Conservation (phyloP, 495 filamentous ascomycete species). For the Aspergillus coremiiformis region DNA sequence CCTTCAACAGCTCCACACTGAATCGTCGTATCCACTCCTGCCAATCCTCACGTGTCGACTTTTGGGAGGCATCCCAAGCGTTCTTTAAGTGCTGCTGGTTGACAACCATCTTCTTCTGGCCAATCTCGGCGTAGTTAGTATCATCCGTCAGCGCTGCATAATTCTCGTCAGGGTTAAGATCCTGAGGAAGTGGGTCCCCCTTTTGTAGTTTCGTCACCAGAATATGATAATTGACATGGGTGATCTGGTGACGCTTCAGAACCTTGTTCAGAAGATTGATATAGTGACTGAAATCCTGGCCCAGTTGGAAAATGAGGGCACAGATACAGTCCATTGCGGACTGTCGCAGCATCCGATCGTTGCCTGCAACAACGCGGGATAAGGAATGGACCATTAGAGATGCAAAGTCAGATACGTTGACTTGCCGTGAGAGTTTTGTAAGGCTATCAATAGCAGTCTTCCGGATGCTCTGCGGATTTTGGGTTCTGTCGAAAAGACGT, state of each 20-base stretch:
- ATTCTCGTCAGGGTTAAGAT: constrained; percentile 81
- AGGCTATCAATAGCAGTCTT: constrained; percentile 91
- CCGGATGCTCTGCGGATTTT: constrained; percentile 67
- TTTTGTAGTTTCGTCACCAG: constrained; percentile 88
- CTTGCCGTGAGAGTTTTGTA: constrained; percentile 87
- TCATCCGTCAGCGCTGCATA: constrained; percentile 77
- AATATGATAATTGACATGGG: constrained; percentile 81
- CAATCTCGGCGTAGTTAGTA: constrained; percentile 67
- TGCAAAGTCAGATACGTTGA: constrained; percentile 95
- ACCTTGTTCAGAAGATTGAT: constrained; percentile 82
- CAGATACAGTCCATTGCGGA: constrained; percentile 94
- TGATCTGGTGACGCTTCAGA: constrained; percentile 58
- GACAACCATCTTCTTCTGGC: constrained; percentile 86
- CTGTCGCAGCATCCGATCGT: constrained; percentile 64
- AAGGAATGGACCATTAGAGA: constrained; percentile 91
- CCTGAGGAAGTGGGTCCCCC: constrained; percentile 85
- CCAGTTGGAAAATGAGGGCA: constrained; percentile 90
- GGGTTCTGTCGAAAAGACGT: constrained; percentile 76
- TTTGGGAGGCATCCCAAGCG: constrained; percentile 92
- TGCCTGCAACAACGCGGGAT: constrained; percentile 64
- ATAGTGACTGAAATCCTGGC: constrained; percentile 90
- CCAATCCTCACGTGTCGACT: constrained; percentile 97
- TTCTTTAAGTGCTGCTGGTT: constrained; percentile 96
- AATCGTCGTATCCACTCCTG: constrained; percentile 97
- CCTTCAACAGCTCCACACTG: constrained; percentile 88